Base-by-base conservation (phyloP, 257 asterid species). In the Capsicum rhomboideum region DNA sequence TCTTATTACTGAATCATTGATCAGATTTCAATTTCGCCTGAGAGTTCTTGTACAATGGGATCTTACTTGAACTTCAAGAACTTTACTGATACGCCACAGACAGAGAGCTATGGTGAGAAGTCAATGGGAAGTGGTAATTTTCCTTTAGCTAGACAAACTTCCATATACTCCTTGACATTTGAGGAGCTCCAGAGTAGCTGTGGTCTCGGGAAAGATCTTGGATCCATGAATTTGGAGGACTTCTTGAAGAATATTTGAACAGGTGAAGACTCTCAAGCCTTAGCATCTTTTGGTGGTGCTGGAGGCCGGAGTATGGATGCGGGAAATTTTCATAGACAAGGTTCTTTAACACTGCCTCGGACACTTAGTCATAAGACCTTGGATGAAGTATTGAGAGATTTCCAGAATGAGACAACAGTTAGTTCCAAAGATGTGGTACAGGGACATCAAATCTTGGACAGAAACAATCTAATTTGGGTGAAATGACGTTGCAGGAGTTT, bases 161-260 rank as follows among this genome's bases (percentile, higher is more conserved):
- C 99, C 1, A 56, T 95, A 50, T 95, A 87, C 87, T 91, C 97
- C 59, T 86, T 95, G 82, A 95, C 99, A 2, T 93, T 95, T 79
- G 99, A 94, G 79, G 97, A 95, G 91, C 91, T 95, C 85, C 99
- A 95, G 87, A 90, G 59, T 79, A 85, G 96, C 8, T 68, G 97
- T 83, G 97, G 94, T 52, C 67, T 90, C 3, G 95, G 97, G 31
- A 95, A 89, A 90, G 98, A 95, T 66, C 91, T 93, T 20, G 99
- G 99, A 12, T 94, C 98, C 6, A 92, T 95, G 97, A 95, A 95
- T 84, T 92, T 95, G 97, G 99, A 94, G 88, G 99, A 95, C 46
- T 93, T 95, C 10, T 52, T 95, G 44, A 95, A 93, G 91, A 95
- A 91, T 87, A 91, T 95, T 71, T 94, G 96, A 97, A 90, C 96